Percentiles rank a stretch among this genome's conserved stretches.
These are phyloP conservation scores for Thermoascus crustaceus DNA, from an alignment of 2,329 filamentous ascomycete species.

Conservation along the genomic window DNA sequence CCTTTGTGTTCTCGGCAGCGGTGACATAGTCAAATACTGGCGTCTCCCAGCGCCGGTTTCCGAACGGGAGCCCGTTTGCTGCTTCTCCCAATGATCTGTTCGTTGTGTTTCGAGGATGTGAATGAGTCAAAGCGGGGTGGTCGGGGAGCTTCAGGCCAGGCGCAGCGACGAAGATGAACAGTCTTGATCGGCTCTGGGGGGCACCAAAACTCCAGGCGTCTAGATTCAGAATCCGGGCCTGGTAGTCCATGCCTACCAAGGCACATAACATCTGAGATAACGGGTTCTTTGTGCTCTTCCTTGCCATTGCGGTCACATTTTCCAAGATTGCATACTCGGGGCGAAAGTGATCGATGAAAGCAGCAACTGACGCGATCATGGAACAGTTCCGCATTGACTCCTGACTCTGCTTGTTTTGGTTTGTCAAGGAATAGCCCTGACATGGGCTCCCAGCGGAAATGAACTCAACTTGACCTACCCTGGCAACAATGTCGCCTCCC, in stretches of 20 bases:
- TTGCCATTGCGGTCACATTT: slow-evolving; percentile 63
- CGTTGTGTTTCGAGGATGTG: slow-evolving; percentile 40
- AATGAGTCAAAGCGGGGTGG: slow-evolving; percentile 55
- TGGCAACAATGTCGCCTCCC: slow-evolving; percentile 42
- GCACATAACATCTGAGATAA: slow-evolving; percentile 66
- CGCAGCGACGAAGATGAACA: slow-evolving; percentile 65
- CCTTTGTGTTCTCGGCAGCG: slow-evolving; percentile 46
- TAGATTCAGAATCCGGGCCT: slow-evolving; percentile 58
- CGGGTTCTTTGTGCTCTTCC: slow-evolving; percentile 48
- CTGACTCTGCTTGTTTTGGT: slow-evolving; percentile 47
- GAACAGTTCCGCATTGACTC: slow-evolving; percentile 62
- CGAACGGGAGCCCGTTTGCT: slow-evolving; percentile 54
- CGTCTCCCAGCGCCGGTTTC: slow-evolving; percentile 39
- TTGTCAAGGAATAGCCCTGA: slow-evolving; percentile 63
- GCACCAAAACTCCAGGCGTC: slow-evolving; percentile 64
- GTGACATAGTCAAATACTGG: slow-evolving; percentile 53
- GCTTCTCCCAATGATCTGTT: slow-evolving; percentile 46
- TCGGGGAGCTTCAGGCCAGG: slow-evolving; percentile 53
- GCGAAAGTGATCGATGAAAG: slow-evolving; percentile 65
- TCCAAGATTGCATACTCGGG: slow-evolving; percentile 70
- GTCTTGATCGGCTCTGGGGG: slow-evolving; percentile 55
- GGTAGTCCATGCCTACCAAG: slow-evolving; percentile 69
- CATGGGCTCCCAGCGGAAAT: slow-evolving; percentile 70
- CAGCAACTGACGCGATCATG: slow-evolving; percentile 66
- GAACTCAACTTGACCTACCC: slow-evolving; percentile 57